Evolutionary conservation across 352 stramenopile genomes (phyloP), one percentile per base, ranked within the genome.

Genomic region (Phytophthora europaea): DNA sequence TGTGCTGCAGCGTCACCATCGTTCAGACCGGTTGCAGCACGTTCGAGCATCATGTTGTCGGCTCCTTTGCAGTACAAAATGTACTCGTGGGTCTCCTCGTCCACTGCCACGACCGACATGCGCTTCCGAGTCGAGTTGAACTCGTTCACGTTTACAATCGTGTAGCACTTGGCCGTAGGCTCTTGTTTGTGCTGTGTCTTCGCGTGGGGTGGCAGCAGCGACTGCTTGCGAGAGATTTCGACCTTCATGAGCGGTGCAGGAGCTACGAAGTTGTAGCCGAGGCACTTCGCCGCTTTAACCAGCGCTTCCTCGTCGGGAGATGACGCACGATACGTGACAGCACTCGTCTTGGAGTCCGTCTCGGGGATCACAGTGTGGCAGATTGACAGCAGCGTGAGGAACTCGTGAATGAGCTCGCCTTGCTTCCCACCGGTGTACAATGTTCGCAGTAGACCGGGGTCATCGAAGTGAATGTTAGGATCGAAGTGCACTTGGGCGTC

Each of bases 101-200:
- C 85, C 31, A 95, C 73, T 13, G 98, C 85, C 23, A 99, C 79
- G 20, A 99, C 92, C 13, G 95, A 99, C 98, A 99, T 99, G 56
- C 98, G 85, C 76, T 99, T 99, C n/a, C 98, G 83, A 26, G 98
- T 87, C 48, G 92, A 98, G 62, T 91, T 94, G 75, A 95, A 95
- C 77, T 95, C 88, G 62, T 91, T 91, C 26, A 95, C 82, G 69
- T 94, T 91, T 23, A 95, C 65, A n/a, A 94, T 84, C 31, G 76
- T 87, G 61, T 84, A 92, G 33, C 28, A 61, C 43, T 81, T 70
- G 4, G 53, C 74, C 7, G 61, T 70, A 6, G 67, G 55, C 23
- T 51, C 54, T 43, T 2, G 23, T 36, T 77, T 36, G 0, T 78
- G 45, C 20, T 67, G 61, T 4, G 71, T 67, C 16, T 58, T 59